These are phyloP conservation scores for Penicillium tannophilum DNA, from an alignment of 495 filamentous ascomycete genomes.

Conservation along the genomic window DNA sequence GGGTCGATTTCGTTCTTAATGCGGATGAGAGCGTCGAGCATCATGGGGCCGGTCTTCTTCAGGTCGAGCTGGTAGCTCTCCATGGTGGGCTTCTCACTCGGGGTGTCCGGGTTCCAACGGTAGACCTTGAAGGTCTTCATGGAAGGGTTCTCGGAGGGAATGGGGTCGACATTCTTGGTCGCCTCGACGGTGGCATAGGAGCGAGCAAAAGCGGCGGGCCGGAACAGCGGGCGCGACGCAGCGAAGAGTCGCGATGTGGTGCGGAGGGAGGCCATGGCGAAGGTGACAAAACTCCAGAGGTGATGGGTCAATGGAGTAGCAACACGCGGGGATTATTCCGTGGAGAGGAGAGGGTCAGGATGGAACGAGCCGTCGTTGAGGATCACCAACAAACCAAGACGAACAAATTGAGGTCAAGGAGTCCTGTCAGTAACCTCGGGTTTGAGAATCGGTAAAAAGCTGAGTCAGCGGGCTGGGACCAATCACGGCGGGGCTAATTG, in stretches of 20 bases:
- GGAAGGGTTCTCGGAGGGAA: constrained; percentile 54
- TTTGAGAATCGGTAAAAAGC: constrained; percentile 38
- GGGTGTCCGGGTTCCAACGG: constrained; percentile 94
- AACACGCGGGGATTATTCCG: constrained; percentile 2
- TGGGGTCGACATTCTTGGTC: constrained; percentile 50
- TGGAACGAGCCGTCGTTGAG: constrained; percentile 16
- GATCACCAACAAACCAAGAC: constrained; percentile 21
- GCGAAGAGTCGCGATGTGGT: constrained; percentile 66
- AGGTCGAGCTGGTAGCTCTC: constrained; percentile 91
- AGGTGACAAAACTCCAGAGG: constrained; percentile 6
- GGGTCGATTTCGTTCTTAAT: constrained; percentile 99
- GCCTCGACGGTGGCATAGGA: constrained; percentile 55
- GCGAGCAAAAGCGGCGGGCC: constrained; percentile 46
- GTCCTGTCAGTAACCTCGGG: constrained; percentile 45
- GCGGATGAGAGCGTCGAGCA: constrained; percentile 91
- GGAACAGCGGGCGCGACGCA: constrained; percentile 57
- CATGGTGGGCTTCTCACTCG: constrained; percentile 90
- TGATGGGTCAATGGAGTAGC: constrained; percentile 1
- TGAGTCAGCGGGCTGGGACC: constrained; percentile 37
- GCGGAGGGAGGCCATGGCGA: constrained; percentile 76
- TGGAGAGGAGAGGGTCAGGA: constrained; percentile 22
- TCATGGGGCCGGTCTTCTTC: constrained; percentile 98
- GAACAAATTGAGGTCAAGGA: constrained; percentile 41
- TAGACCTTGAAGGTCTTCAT: constrained; percentile 98
- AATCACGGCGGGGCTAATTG: constrained; percentile 46